Evolutionary conservation across 2,329 filamentous ascomycete species (phyloP).

Genomic region (Trichoderma sp.): DNA sequence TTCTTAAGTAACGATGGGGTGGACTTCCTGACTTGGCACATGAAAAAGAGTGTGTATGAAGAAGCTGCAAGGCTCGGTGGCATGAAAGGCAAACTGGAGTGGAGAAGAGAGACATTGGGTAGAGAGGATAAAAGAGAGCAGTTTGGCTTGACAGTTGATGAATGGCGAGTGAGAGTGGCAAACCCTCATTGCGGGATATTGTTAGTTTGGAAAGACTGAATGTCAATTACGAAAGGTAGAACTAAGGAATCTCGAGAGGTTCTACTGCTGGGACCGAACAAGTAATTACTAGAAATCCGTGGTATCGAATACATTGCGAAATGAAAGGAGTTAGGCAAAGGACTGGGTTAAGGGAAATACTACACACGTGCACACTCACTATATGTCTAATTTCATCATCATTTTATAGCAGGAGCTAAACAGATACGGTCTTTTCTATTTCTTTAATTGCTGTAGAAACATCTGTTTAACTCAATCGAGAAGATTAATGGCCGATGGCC

Average conservation of each 20-base stretch:
- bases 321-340: too few species aligned
- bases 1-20: background rate
- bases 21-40: constrained; percentile 21
- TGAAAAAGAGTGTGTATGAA: constrained; percentile 18
- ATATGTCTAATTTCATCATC: too few species aligned
- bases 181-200: background rate
- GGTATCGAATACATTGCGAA: too few species aligned
- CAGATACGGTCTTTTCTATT: too few species aligned
- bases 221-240: background rate
- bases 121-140: background rate
- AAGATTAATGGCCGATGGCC: too few species aligned
- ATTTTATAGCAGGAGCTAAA: too few species aligned
- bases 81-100: constrained; percentile 16
- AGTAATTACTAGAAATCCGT: background rate
- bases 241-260: background rate
- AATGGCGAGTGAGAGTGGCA: background rate
- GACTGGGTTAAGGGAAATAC: too few species aligned
- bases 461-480: too few species aligned
- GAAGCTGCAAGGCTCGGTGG: constrained; percentile 20
- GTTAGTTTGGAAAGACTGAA: background rate
- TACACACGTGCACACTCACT: too few species aligned
- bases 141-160: background rate
- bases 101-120: background rate
- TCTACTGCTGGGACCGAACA: background rate
- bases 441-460: too few species aligned